Percentiles rank a stretch among this genome's conserved stretches.
These are phyloP conservation scores for Termitomyces heimii DNA, from an alignment of 768 basidiomycete genomes.

Conservation along the genomic window DNA sequence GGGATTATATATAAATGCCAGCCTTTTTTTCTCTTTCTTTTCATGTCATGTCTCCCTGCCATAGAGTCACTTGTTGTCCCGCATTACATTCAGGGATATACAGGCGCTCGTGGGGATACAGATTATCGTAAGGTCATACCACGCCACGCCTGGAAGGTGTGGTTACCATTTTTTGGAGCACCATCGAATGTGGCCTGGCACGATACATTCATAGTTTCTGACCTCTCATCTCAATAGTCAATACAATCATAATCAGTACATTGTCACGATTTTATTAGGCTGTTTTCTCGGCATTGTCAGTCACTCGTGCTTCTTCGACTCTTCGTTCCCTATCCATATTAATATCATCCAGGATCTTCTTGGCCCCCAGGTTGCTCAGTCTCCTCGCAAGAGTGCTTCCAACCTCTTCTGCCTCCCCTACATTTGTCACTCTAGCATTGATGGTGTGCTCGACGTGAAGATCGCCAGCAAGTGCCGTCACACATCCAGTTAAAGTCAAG, in stretches of 20 bases:
- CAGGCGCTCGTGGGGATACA: slow-evolving; percentile 72
- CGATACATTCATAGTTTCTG: slow-evolving; percentile 18
- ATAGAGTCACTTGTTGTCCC: slow-evolving; percentile 69
- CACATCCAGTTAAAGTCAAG: slow-evolving; percentile 71
- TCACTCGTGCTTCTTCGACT: slow-evolving; percentile 32
- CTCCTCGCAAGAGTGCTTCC: slow-evolving; percentile 62
- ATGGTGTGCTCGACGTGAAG: slow-evolving; percentile 66
- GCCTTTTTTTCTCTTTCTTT: slow-evolving; percentile 7
- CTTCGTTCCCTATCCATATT: slow-evolving; percentile 55
- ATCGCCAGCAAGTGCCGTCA: slow-evolving; percentile 76
- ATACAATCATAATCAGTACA: slow-evolving; percentile 5
- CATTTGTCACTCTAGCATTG: slow-evolving; percentile 40
- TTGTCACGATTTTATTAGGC: neutral
- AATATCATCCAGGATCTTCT: slow-evolving; percentile 78
- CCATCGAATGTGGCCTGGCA: slow-evolving; percentile 20
- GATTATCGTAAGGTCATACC: slow-evolving; percentile 30
- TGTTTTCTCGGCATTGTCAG: slow-evolving; percentile 14
- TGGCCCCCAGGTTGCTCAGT: slow-evolving; percentile 68
- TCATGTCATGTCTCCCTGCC: slow-evolving; percentile 47
- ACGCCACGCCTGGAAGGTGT: slow-evolving; percentile 18
- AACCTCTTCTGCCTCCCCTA: slow-evolving; percentile 59
- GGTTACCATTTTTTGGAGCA: slow-evolving; percentile 15
- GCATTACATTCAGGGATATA: slow-evolving; percentile 30
- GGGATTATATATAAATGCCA: slow-evolving; percentile 19
- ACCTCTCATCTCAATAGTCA: neutral